Base-by-base conservation (phyloP, 805 yeast species). In the Candida boleticola region DNA sequence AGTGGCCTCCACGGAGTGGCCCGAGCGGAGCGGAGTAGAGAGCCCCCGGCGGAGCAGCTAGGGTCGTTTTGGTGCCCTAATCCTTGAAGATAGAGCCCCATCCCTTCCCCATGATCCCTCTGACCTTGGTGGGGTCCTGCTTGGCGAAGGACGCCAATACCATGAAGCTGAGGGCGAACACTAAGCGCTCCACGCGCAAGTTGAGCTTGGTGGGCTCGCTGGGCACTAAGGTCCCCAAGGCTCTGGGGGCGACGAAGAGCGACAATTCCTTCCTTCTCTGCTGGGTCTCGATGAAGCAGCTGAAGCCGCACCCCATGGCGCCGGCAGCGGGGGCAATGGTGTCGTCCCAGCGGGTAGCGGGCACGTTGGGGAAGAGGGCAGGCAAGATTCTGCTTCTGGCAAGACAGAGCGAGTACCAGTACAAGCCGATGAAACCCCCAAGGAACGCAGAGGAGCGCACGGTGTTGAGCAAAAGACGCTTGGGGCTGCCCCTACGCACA, bases 181-280 rank as follows among this genome's bases (percentile, higher is more conserved):
- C 57, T 11, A 61, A 19, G 20, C 61, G 47, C 43, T 67, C 73
- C 6, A 61, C 43, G 22, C 50, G 44, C 39, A 64, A 50, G 43
- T 60, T 58, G 23, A 38, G 37, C n/a, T 46, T 42, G 1, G 65
- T 48, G 9, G 60, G 50, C 14, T 56, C 61, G 17, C 58, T 34
- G 14, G 64, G 56, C 3, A 64, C 54, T 23, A 64, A 41, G 17
- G 68, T 61, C 7, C 68, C 69, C 47, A 63, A 49, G 14, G 67
- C 70, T 36, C 66, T 46, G 2, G 70, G 75, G 6, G 74, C 73
- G 21, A 70, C 76, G 49, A 73, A 73, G 21, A 73, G 58, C 0
- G 77, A 75, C 55, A 73, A 66, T 45, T 73, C 79, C 39, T 73
- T 68, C 19, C 77, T 59, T 22, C 79, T 56, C 39, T 55, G 63